Conservation (phyloP, 2,329 filamentous ascomycete species). For the Gaeumannomyces tritici region DNA sequence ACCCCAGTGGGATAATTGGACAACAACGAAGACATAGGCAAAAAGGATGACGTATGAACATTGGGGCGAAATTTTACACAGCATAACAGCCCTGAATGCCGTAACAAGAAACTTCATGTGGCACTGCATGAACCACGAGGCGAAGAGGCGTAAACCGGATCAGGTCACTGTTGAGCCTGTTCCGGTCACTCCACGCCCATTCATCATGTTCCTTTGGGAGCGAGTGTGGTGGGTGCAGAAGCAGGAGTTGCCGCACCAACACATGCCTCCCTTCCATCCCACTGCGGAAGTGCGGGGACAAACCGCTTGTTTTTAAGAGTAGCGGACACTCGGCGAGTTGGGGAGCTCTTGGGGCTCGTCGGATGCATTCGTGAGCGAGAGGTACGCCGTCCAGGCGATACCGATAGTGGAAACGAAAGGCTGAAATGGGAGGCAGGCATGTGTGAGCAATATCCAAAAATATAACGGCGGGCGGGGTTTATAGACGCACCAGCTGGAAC, state of each 20-base stretch:
- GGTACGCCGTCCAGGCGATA: constrained; percentile 96
- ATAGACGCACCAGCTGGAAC: constrained; percentile 76
- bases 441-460: background rate
- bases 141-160: background rate
- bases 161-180: background rate
- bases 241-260: background rate
- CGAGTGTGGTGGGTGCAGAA: too few relatives aligned
- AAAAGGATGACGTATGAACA: background rate
- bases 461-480: background rate
- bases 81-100: background rate
- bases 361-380: constrained; percentile 82
- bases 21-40: background rate
- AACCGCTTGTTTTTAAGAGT: constrained; percentile 9
- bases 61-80: background rate
- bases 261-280: background rate
- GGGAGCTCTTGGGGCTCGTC: constrained; percentile 44
- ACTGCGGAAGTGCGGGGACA: too few relatives aligned
- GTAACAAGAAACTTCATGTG: background rate
- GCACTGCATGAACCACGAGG: background rate
- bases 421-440: constrained; percentile 30
- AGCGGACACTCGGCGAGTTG: constrained; percentile 25
- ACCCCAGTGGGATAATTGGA: background rate
- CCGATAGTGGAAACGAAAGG: constrained; percentile 92
- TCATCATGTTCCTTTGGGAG: background rate
- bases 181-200: background rate